Conservation (phyloP, 768 basidiomycete species). For the Artomyces pyxidatus region DNA sequence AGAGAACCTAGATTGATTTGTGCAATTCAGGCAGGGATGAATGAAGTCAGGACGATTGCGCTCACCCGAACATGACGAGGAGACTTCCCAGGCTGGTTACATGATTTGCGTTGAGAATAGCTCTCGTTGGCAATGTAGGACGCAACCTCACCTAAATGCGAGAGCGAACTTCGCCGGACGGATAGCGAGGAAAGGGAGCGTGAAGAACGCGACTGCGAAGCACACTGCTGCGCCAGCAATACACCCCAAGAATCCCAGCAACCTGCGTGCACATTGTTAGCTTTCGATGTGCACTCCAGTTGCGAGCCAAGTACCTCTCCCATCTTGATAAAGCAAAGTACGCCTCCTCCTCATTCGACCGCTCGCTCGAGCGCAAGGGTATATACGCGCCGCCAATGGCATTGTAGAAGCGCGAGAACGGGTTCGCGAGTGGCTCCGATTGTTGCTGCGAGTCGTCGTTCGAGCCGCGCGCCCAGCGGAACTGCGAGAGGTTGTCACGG, state of each 20-base stretch:
- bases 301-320: slow-evolving; percentile 63
- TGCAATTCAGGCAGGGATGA: neutral
- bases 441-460: slow-evolving; percentile 60
- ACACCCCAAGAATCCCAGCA: slow-evolving; percentile 88
- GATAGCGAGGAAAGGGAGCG: slow-evolving; percentile 59
- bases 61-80: slow-evolving; percentile 94
- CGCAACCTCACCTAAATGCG: slow-evolving; percentile 56
- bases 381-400: slow-evolving; percentile 82
- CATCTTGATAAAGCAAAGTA: slow-evolving; percentile 89
- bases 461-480: slow-evolving; percentile 74
- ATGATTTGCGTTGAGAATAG: too few relatives aligned
- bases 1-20: slow-evolving; percentile 49
- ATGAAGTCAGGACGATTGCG: neutral
- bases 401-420: slow-evolving; percentile 84
- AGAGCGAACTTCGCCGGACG: slow-evolving; percentile 90
- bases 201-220: slow-evolving; percentile 86
- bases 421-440: slow-evolving; percentile 32
- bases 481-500: slow-evolving; percentile 69
- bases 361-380: slow-evolving; percentile 73
- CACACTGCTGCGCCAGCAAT: slow-evolving; percentile 87
- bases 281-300: neutral
- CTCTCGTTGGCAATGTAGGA: slow-evolving; percentile 2
- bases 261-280: slow-evolving; percentile 31
- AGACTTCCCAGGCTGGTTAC: slow-evolving; percentile 78
- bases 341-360: slow-evolving; percentile 91